Percentiles rank a stretch among this genome's conserved stretches.
These are phyloP conservation scores for Hansenula lynferdii DNA, from an alignment of 1,139 yeast species.

Conservation along the genomic window DNA sequence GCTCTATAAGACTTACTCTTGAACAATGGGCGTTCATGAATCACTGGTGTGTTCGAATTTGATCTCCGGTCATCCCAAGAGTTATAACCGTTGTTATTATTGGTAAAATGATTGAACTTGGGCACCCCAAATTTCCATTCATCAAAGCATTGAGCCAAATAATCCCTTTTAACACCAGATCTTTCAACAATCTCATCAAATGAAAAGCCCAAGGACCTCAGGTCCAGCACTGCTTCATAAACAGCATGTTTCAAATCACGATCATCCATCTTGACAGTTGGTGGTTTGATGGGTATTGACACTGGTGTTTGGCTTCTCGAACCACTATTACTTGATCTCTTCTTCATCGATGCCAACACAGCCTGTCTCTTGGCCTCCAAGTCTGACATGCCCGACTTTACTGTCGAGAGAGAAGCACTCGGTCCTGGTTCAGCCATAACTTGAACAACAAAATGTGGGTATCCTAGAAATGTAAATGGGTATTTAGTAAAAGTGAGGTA, in stretches of 20 bases:
- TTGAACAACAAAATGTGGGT: neutral
- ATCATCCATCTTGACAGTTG: too few species aligned
- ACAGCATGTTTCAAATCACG: constrained; percentile 3
- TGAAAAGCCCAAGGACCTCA: constrained; percentile 19
- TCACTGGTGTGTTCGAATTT: neutral
- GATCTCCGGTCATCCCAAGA: neutral
- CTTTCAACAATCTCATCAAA: constrained; percentile 14
- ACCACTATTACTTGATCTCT: constrained; percentile 1
- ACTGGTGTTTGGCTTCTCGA: neutral
- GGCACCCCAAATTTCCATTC: constrained; percentile 18
- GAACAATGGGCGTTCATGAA: constrained; percentile 6
- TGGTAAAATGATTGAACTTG: constrained; percentile 1
- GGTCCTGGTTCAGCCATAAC: neutral
- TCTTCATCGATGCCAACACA: constrained; percentile 19
- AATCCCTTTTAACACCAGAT: constrained; percentile 14
- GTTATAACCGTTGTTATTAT: neutral
- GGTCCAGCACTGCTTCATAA: constrained; percentile 16
- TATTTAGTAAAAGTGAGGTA: too few species aligned
- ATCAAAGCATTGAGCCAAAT: constrained; percentile 12
- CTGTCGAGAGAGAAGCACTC: neutral
- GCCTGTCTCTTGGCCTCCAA: constrained; percentile 19
- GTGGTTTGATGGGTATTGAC: neutral
- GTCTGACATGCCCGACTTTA: constrained; percentile 4
- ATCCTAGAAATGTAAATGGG: too few species aligned
- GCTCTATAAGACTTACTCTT: constrained; percentile 9